Evolutionary conservation across 768 basidiomycete species (phyloP).

Genomic region (Hygrophoropsis aurantiaca): DNA sequence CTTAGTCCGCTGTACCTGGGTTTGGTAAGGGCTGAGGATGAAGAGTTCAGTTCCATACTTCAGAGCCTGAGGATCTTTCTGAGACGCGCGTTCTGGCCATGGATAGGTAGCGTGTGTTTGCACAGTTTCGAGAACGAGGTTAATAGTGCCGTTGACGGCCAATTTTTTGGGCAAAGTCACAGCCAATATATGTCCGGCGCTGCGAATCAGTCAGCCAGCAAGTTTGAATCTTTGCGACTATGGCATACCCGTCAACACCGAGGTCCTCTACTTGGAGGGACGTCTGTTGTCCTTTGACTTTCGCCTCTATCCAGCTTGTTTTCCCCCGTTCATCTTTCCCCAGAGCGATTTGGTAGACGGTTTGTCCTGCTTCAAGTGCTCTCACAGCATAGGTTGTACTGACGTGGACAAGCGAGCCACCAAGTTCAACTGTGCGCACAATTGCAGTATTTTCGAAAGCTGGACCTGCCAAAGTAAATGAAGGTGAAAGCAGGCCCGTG

Average conservation of each 20-base stretch:
- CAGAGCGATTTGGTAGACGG: slow-evolving; percentile 68
- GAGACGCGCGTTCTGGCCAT: slow-evolving; percentile 70
- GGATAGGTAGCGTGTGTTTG: slow-evolving; percentile 78
- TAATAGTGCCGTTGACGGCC: slow-evolving; percentile 58
- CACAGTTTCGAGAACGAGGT: slow-evolving; percentile 76
- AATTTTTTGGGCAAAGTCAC: slow-evolving; percentile 64
- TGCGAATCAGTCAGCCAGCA: slow-evolving; percentile 27
- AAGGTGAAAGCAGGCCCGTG: slow-evolving; percentile 37
- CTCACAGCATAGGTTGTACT: slow-evolving; percentile 87
- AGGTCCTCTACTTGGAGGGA: slow-evolving; percentile 53
- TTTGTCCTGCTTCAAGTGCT: slow-evolving; percentile 59
- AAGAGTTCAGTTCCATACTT: slow-evolving; percentile 77
- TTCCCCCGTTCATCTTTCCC: slow-evolving; percentile 58
- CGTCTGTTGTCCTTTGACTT: slow-evolving; percentile 66
- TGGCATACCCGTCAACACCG: slow-evolving; percentile 34
- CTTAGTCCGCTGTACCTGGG: slow-evolving; percentile 83
- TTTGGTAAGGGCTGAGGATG: slow-evolving; percentile 81
- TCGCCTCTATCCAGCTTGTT: slow-evolving; percentile 80
- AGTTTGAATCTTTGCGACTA: slow-evolving; percentile 41
- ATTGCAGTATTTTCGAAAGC: slow-evolving; percentile 89
- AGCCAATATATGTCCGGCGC: slow-evolving; percentile 52
- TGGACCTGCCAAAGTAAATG: slow-evolving; percentile 40
- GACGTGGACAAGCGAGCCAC: slow-evolving; percentile 84
- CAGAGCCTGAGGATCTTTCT: slow-evolving; percentile 76
- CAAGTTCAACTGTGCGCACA: slow-evolving; percentile 86